Conservation (phyloP, 2,329 filamentous ascomycete species). For the Fusarium concolor region DNA sequence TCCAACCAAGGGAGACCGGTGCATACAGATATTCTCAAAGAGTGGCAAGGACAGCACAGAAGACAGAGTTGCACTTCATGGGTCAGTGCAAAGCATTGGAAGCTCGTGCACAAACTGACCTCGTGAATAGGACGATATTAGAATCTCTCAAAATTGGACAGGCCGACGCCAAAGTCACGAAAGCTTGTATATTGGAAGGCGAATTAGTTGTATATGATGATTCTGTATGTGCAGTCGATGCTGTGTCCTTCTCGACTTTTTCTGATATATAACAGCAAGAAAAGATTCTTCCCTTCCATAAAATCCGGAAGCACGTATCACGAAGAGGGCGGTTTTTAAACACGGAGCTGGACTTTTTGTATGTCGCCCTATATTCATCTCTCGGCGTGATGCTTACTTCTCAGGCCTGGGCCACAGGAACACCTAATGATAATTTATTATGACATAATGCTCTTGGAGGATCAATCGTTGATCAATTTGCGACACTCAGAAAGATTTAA, state of each 20-base stretch:
- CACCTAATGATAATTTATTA: constrained; percentile 73
- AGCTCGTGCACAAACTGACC: constrained; percentile 19
- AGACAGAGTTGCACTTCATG: constrained; percentile 73
- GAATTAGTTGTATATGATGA: constrained; percentile 85
- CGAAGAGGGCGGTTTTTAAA: constrained; percentile 78
- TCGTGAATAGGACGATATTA: constrained; percentile 63
- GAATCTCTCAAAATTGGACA: constrained; percentile 72
- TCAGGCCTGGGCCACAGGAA: constrained; percentile 62
- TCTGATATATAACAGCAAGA: constrained; percentile 56
- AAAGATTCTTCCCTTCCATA: constrained; percentile 80
- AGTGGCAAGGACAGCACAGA: constrained; percentile 88
- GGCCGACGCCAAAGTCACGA: constrained; percentile 67
- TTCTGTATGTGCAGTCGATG: constrained; percentile 51
- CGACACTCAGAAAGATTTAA: constrained; percentile 70
- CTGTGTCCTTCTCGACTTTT: background rate
- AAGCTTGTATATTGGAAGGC: constrained; percentile 82
- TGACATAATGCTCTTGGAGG: constrained; percentile 66
- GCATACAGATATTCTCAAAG: constrained; percentile 88
- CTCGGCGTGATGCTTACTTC: constrained; percentile 24
- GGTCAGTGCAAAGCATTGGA: constrained; percentile 50
- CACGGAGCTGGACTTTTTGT: constrained; percentile 76
- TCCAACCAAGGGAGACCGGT: constrained; percentile 62
- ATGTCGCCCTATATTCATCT: constrained; percentile 44
- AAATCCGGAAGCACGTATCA: constrained; percentile 82
- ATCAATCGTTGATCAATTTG: constrained; percentile 61